These are phyloP conservation scores for Phaeotremella fagi DNA, from an alignment of 768 basidiomycete genomes.

Conservation along the genomic window DNA sequence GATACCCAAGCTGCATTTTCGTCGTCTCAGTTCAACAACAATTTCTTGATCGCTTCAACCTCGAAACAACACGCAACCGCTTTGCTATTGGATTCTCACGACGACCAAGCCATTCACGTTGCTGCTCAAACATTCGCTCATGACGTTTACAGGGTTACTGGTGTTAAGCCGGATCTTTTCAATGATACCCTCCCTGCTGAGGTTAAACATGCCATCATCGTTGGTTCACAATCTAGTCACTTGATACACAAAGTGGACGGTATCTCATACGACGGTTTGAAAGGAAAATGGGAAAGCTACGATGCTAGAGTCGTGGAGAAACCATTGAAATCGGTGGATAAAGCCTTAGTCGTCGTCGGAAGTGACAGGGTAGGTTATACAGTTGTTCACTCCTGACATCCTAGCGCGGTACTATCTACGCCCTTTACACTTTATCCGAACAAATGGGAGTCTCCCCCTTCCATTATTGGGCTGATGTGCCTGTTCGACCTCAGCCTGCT, in stretches of 20 bases:
- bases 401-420: conserved; percentile 63
- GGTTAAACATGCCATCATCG: conserved; percentile 52
- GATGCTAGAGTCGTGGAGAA: conserved; percentile 56
- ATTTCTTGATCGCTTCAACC: background rate
- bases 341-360: conserved; percentile 65
- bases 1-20: too few species aligned
- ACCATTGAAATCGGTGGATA: conserved; percentile 58
- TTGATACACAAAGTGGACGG: conserved; percentile 56
- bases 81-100: conserved; percentile 25
- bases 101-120: conserved; percentile 33
- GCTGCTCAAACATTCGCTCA: conserved; percentile 60
- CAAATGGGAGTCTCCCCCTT: conserved; percentile 58
- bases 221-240: conserved; percentile 63
- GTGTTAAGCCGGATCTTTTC: conserved; percentile 53
- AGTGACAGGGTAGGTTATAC: conserved; percentile 53
- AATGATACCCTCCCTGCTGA: conserved; percentile 54
- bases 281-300: conserved; percentile 67
- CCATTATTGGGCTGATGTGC: conserved; percentile 74
- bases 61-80: background rate
- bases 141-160: conserved; percentile 62
- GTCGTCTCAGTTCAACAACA: too few species aligned
- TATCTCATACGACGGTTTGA: conserved; percentile 56
- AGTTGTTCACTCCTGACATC: background rate
- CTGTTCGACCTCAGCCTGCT: conserved; percentile 54
- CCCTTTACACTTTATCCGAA: conserved; percentile 64